These are phyloP conservation scores for Dactylorhiza incarnata DNA, from an alignment of 106 monocot genomes.

Conservation along the genomic window DNA sequence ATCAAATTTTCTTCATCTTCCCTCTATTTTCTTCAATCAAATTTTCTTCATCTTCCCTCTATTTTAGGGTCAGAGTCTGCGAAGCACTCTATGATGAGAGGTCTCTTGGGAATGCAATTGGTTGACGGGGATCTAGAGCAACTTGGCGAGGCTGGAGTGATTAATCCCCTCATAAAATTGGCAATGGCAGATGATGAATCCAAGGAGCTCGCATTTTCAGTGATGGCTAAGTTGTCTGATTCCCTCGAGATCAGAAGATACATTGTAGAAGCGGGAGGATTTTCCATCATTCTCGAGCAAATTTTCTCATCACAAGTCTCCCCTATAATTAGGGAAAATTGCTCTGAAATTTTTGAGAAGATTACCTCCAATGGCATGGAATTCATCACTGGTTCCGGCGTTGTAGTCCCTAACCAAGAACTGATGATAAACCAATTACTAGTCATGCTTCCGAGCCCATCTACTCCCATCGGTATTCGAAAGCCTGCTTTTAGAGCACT, in stretches of 20 bases:
- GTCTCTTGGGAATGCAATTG: too few relatives aligned
- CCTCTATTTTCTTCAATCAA: too few relatives aligned
- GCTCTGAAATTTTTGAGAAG: too few relatives aligned
- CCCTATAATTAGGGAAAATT: too few relatives aligned
- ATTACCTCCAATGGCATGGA: slow-evolving; percentile 12
- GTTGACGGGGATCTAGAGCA: too few relatives aligned
- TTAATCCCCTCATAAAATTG: too few relatives aligned
- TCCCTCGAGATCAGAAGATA: slow-evolving; percentile 2
- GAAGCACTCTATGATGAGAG: slow-evolving; percentile 9
- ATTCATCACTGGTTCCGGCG: slow-evolving; percentile 2
- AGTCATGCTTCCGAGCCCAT: slow-evolving; percentile 1
- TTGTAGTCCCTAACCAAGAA: not conserved
- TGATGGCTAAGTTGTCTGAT: slow-evolving; percentile 10
- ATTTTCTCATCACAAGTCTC: slow-evolving; percentile 4
- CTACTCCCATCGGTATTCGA: not conserved
- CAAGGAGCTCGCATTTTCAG: slow-evolving; percentile 9
- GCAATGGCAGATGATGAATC: slow-evolving; percentile 15
- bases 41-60: too few relatives aligned
- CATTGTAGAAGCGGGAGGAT: slow-evolving; percentile 3
- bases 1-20: too few relatives aligned
- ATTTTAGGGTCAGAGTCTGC: slow-evolving; percentile 13
- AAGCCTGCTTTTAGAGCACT: slow-evolving; percentile 7
- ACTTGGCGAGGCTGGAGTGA: too few relatives aligned
- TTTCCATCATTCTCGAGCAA: slow-evolving; percentile 6
- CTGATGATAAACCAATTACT: slow-evolving; percentile 12